Percentiles rank a stretch among this genome's conserved stretches.
Evolutionary conservation across 2,329 filamentous ascomycete species (phyloP).

Genomic region (Alternaria sp.): DNA sequence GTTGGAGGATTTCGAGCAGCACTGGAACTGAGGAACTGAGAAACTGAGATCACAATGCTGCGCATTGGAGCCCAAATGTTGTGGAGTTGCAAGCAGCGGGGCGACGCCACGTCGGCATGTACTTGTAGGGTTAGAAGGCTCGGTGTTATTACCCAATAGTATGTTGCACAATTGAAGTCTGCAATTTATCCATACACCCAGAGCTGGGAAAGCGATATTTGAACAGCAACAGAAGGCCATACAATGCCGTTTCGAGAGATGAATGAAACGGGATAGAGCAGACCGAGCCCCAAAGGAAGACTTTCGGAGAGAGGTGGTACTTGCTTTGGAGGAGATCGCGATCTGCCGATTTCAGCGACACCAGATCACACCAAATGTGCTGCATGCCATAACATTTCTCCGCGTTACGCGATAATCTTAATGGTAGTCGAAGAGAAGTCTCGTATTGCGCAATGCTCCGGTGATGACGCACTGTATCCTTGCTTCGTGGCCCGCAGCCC

Average conservation of each 20-base stretch:
- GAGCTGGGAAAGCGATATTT: background rate
- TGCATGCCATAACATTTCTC: background rate
- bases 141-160: background rate
- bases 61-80: background rate
- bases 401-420: background rate
- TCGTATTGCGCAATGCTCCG: background rate
- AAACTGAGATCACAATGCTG: too few species aligned
- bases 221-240: accelerated
- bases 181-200: background rate
- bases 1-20: background rate
- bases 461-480: background rate
- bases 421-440: background rate
- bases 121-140: background rate
- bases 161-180: background rate
- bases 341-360: too few species aligned
- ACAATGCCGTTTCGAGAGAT: background rate
- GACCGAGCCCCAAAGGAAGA: background rate
- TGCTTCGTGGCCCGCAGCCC: background rate
- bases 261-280: background rate
- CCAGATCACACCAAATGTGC: too few species aligned
- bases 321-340: background rate
- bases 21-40: background rate
- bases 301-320: background rate
- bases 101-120: background rate
- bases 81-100: background rate